Evolutionary conservation across 495 filamentous ascomycete genomes (phyloP).

Genomic region (Amniculicola lignicola): DNA sequence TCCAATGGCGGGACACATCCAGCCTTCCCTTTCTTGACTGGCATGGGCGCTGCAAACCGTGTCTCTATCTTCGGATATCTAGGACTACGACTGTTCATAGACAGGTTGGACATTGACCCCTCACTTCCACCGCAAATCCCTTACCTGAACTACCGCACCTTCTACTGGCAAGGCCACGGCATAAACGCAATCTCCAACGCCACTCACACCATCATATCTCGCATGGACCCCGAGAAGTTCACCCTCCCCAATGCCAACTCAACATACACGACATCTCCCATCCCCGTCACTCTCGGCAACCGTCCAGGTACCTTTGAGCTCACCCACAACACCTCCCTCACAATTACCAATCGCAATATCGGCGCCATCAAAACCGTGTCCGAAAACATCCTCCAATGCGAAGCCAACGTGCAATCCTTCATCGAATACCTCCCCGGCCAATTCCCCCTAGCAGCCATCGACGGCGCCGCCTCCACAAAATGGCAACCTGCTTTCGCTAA

Average conservation of each 20-base stretch:
- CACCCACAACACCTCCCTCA: constrained; percentile 50
- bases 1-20: constrained; percentile 66
- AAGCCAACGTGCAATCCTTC: constrained; percentile 47
- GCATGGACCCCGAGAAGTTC: constrained; percentile 35
- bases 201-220: constrained; percentile 62
- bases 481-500: constrained; percentile 64
- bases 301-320: constrained; percentile 46
- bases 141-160: constrained; percentile 59
- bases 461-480: constrained; percentile 65
- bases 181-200: constrained; percentile 61
- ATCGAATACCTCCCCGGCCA: constrained; percentile 60
- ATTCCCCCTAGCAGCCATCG: constrained; percentile 67
- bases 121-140: constrained; percentile 61
- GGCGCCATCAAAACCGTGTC: constrained; percentile 44
- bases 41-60: constrained; percentile 62
- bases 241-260: constrained; percentile 36
- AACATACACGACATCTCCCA: constrained; percentile 49
- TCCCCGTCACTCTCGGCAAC: constrained; percentile 49
- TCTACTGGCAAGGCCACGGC: constrained; percentile 68
- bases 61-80: constrained; percentile 61
- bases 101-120: constrained; percentile 57
- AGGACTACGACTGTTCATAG: constrained; percentile 54
- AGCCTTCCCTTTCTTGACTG: constrained; percentile 66
- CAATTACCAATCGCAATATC: constrained; percentile 58
- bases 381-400: constrained; percentile 68